phyloP scores from a whole-genome alignment of 768 basidiomycete genomes.

The Kwoniella sp. region DNA sequence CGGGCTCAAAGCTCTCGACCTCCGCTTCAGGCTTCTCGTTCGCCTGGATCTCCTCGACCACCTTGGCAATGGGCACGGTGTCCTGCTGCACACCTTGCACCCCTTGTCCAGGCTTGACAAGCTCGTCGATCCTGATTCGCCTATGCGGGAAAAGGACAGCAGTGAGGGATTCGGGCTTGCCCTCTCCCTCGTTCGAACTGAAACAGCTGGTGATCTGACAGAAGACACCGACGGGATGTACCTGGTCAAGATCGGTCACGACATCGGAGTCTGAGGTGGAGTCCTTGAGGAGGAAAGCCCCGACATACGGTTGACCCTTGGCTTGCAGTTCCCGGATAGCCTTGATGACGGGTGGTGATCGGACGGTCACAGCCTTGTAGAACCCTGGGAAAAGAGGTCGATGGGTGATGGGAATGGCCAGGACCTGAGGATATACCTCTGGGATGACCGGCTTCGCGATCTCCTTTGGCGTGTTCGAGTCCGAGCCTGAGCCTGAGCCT shows the following conservation, averaged over 20 bases:
- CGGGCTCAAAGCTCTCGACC: constrained; percentile 50
- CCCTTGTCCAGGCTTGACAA: constrained; percentile 54
- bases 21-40: constrained; percentile 37
- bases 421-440: constrained; percentile 84
- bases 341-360: constrained; percentile 81
- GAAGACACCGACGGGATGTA: constrained; percentile 90
- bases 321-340: constrained; percentile 96
- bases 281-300: constrained; percentile 93
- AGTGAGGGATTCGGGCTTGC: constrained; percentile 81
- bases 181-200: constrained; percentile 24
- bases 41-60: constrained; percentile 27
- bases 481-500: constrained; percentile 10
- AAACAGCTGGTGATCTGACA: constrained; percentile 88
- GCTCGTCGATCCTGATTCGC: constrained; percentile 78
- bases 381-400: constrained; percentile 95
- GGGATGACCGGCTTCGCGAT: constrained; percentile 75
- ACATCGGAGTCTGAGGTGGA: constrained; percentile 87
- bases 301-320: constrained; percentile 93
- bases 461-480: constrained; percentile 30
- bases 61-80: constrained; percentile 15
- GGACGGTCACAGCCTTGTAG: constrained; percentile 94
- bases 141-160: constrained; percentile 92
- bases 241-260: constrained; percentile 78
- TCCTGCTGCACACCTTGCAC: background rate
- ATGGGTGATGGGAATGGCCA: constrained; percentile 90